Base-by-base conservation (phyloP, 768 basidiomycete genomes). In the Termitomyces sp. region DNA sequence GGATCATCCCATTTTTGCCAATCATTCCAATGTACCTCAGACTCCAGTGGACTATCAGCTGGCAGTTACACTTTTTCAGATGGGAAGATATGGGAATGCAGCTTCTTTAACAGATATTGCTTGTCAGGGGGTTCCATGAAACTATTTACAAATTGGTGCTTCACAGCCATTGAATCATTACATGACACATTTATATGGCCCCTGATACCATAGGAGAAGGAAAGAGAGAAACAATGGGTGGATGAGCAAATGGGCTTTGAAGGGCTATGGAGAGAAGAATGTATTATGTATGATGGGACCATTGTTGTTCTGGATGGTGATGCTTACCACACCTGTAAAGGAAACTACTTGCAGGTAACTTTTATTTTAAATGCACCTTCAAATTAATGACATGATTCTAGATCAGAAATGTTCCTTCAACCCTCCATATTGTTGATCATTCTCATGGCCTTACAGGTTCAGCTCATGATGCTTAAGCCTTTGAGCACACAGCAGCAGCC, bases 161-260 rank as follows among this genome's bases (percentile, higher is more conserved):
- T 75, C 44, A 57, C 53, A 14, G 73, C 71, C 2, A 70, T 77
- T 45, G 65, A 69, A 37, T 58, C 63, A 1, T 61, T 74, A 2
- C 71, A 74, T 59, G 65, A 72, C 34, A 52, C 48, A 0, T 73
- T 72, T 69, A 67, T 75, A 1, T 59, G 67, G 7, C 55, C 39
- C 0, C 58, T 71, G 1, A 70, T 69, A 33, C 24, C 59, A 5
- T 71, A 62, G 45, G 73, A 75, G 52, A 74, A 76, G 61, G 10
- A 30, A 14, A 75, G 72, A 43, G 73, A 75, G 52, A 74, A 76
- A 60, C 13, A 30, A 14, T 76, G 72, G 74, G 68, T 76, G 5
- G 73, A 73, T 34, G 10, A 68, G 1, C 68, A 68, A 34, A 16
- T 74, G 12, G 71, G 70, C 2, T 75, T 71, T 44, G 30, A 43